These are phyloP conservation scores for Murraya koenigii DNA, from an alignment of 345 rosid genomes.

Conservation along the genomic window DNA sequence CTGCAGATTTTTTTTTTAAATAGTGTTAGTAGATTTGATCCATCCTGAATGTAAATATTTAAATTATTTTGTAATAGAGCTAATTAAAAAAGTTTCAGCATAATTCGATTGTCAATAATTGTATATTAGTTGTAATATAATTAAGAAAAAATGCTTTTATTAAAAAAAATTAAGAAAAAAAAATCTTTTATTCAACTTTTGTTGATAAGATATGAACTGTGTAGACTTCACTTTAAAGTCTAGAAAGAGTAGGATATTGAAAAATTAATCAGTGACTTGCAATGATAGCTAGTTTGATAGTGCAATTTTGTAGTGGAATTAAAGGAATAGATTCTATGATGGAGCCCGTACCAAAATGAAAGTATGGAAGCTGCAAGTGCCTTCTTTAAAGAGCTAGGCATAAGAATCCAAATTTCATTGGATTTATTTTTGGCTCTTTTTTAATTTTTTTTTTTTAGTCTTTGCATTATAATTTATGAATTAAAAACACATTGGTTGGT, in stretches of 20 bases:
- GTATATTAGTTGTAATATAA: no score
- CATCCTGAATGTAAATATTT: no score
- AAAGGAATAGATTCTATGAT: neutral
- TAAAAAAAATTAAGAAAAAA: no score
- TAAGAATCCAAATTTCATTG: neutral
- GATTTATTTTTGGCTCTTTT: neutral
- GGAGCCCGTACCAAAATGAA: neutral
- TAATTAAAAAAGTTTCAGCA: no score
- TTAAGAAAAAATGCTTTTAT: no score
- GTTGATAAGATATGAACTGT: neutral
- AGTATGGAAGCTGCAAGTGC: neutral
- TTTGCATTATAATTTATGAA: neutral
- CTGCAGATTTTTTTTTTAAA: no score
- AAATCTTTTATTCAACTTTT: no score
- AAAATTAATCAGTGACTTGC: neutral
- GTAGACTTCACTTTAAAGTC: neutral
- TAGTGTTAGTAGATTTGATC: no score
- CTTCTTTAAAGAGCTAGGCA: neutral
- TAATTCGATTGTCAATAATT: no score
- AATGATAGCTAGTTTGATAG: no score
- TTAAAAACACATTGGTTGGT: neutral
- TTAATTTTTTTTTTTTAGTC: neutral
- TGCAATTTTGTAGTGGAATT: neutral
- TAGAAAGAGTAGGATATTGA: neutral
- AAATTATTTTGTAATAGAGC: no score